Evolutionary conservation across 2,329 filamentous ascomycete species (phyloP), one percentile per base, ranked within the genome.

Genomic region (Aspergillus fijiensis): DNA sequence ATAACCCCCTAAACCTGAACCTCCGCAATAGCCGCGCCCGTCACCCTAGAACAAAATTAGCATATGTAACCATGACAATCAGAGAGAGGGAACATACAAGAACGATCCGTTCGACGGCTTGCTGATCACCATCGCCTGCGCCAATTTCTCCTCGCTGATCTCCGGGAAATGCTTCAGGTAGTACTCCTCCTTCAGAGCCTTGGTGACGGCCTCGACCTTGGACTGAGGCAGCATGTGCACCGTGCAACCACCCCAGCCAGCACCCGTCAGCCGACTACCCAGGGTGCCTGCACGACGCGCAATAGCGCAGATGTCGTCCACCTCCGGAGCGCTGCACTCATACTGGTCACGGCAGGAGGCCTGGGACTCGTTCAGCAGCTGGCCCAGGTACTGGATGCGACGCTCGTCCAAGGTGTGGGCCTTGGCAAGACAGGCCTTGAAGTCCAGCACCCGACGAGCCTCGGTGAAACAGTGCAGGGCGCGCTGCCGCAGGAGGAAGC

Each of bases 241-340:
- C 62, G 87, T 95, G 79, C 95, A 98, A 2, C 95, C 95, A 63
- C 95, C 95, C 95, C 95, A 99, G 3, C 95, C 95, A 0, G 95
- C 95, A 45, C 95, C 95, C 0, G 94, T 98, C 67, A 97, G 79
- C 27, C 94, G 83, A 67, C 90, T 92, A 29, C 94, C 95, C 73
- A 92, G 92, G 19, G 90, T 87, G 2, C 95, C 95, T 0, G 90
- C 90, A 16, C 81, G 82, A 29, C 88, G 83, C 0, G 93, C 93
- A 66, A 98, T 89, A 45, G 82, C 76, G 76, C 94, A 98, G 42
- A 99, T 85, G 63, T 91, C 84, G 74, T 99, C 94, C n/a, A 98
- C 85, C 76, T 98, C 93, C 0, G 90, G 87, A 69, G 91, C 96
- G 69, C 90, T 95, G 80, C 94, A 98, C 70, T 97, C 91, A 77